Base-by-base conservation (phyloP, 1,139 yeast species). In the Scheffersomyces stambukii region DNA sequence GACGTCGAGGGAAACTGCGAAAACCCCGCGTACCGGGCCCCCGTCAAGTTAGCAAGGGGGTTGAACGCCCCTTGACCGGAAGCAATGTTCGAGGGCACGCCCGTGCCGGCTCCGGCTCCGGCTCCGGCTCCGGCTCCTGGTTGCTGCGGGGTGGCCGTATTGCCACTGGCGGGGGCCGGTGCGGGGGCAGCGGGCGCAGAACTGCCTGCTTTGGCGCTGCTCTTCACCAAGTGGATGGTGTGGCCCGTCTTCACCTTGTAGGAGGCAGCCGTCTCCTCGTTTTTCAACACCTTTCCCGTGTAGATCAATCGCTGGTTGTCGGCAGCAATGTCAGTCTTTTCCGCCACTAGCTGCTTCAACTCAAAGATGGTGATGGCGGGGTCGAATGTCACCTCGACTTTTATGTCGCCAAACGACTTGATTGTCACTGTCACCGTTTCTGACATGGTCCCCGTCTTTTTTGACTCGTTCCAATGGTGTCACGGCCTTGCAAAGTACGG, bases 11-110 rank as follows among this genome's bases (percentile, higher is more conserved):
- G 97, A 52, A 91, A 66, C 45, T 86, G 89, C 9, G 88, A 72
- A 44, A 78, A 81, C 1, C 98, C 98, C 2, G 97, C 96, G 50
- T 88, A 91, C 32, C 97, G 75, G 1, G 97, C 97, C 23, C 96
- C 93, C 0, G 97, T 89, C 44, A 91, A 65, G 41, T 83, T 96
- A 5, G 95, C 91, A 43, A 91, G 64, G 16, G 95, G 95, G 54
- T 91, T 86, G 55, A 82, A 85, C 0, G 95, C 75, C 9, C 93
- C 93, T 41, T 78, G 82, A 3, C 98, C 98, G 2, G 96, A 75
- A 3, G 95, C 77, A 36, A 91, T 70, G 48, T 80, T 84, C 13
- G 80, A 57, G 10, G 96, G 95, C 12, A 77, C 79, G 8, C 51
- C 53, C 10, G 42, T 24, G 9, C 41, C 32, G n/a, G 41, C 23